Evolutionary conservation across 2,329 filamentous ascomycete genomes (phyloP), one percentile per base, ranked within the genome.

Genomic region (Colletotrichum tanaceti): DNA sequence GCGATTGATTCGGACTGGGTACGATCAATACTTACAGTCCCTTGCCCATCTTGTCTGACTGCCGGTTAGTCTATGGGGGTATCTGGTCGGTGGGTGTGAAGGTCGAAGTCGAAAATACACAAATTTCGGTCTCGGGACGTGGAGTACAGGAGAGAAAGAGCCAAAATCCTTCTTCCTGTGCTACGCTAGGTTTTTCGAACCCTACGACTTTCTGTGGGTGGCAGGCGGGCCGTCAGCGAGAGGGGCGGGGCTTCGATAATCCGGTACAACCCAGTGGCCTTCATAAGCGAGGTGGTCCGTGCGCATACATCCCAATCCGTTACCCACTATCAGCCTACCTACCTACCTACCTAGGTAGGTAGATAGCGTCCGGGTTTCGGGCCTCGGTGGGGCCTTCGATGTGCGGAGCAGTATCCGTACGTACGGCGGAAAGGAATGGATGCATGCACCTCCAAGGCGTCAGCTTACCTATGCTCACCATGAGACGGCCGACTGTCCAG

Each of bases 1-100:
- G 38, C 24, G 55, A 18, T 35, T 65, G 49, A 61, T 32, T 49
- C 35, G 3, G 18, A 14, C 7, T 28, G 24, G 39, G 20, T 24
- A 32, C 16, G 20, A 53, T 52, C 18, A 55, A 70, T 32, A 86
- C 84, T 84, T 79, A 86, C 83, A 86, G 88, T 87, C 88, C 88
- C 82, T 88, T 86, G 81, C 85, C 87, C 88, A 90, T 90, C 78
- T 81, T 90, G 78, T 78, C 80, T 78, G 75, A 70, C 64, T 70
- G 67, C 64, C 67, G 63, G 52, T 68, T 68, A 68, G 65, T 65
- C 65, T 68, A 65, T 68, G 65, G 65, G 62, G 65, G 50, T 68
- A 60, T 68, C 65, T 68, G 65, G 65, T 68, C 65, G 65, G 62
- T 68, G 65, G 65, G 61, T 68, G 65, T 65, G 65, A 65, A 64